A percentile compares a stretch with the other conserved stretches of the same genome.
These are phyloP conservation scores for Salvia splendens DNA, from an alignment of 257 asterid genomes.

Conservation along the genomic window DNA sequence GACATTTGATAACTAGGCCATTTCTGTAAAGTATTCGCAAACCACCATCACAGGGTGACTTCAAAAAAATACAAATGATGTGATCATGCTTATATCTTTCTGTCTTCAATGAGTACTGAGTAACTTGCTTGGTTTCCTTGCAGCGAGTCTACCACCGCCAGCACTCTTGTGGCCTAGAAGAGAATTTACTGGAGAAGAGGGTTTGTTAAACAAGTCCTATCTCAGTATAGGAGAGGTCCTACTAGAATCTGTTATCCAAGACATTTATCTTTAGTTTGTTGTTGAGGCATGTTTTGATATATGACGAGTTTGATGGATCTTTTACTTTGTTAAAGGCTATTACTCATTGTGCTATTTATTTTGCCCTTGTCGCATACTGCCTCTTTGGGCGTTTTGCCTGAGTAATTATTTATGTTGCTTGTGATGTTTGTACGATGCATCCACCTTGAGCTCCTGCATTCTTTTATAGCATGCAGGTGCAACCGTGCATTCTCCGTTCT, in stretches of 20 bases:
- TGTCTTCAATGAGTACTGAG: neutral
- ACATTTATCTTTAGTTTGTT: conserved; percentile 10
- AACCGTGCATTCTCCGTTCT: too few species aligned
- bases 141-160: conserved; percentile 73
- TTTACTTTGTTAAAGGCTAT: conserved; percentile 20
- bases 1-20: neutral
- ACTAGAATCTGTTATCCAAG: conserved; percentile 12
- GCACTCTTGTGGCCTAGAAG: conserved; percentile 60
- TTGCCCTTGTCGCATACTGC: neutral
- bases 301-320: conserved; percentile 25
- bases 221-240: conserved; percentile 18
- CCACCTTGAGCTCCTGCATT: neutral
- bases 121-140: conserved; percentile 9
- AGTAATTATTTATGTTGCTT: neutral
- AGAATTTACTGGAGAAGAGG: conserved; percentile 11
- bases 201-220: conserved; percentile 27
- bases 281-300: conserved; percentile 23
- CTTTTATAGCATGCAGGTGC: too few species aligned
- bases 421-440: neutral
- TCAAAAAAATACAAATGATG: neutral
- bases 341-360: neutral
- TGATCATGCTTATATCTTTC: neutral
- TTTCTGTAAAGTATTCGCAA: neutral
- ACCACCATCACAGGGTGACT: neutral
- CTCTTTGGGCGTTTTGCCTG: neutral